Evolutionary conservation across 2,329 filamentous ascomycete genomes (phyloP).

Genomic region (Cercospora sp.): DNA sequence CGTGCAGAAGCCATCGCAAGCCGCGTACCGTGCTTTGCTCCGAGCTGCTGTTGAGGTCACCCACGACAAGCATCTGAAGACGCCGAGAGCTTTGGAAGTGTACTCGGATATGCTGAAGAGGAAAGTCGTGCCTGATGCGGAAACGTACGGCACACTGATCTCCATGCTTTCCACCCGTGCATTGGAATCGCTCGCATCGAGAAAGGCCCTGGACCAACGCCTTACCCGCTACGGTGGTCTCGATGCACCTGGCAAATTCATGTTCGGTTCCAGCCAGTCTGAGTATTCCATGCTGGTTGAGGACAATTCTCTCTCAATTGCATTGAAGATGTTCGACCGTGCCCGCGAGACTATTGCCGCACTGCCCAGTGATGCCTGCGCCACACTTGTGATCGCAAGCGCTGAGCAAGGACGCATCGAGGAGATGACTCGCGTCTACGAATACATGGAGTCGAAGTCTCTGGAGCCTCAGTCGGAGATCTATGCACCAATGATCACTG

Average conservation of each 20-base stretch:
- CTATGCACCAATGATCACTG: slow-evolving; percentile 93
- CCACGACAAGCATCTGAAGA: slow-evolving; percentile 74
- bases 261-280: slow-evolving; percentile 83
- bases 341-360: slow-evolving; percentile 63
- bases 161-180: slow-evolving; percentile 78
- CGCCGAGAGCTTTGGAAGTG: slow-evolving; percentile 88
- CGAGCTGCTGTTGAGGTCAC: slow-evolving; percentile 82
- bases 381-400: slow-evolving; percentile 81
- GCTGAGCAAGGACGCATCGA: slow-evolving; percentile 76
- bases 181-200: slow-evolving; percentile 72
- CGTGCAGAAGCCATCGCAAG: slow-evolving; percentile 73
- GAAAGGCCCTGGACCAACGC: slow-evolving; percentile 75
- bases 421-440: slow-evolving; percentile 88
- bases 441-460: slow-evolving; percentile 81
- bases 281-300: slow-evolving; percentile 84
- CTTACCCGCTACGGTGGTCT: slow-evolving; percentile 81
- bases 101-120: slow-evolving; percentile 95
- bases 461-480: slow-evolving; percentile 75
- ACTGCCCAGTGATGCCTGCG: slow-evolving; percentile 82
- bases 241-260: slow-evolving; percentile 80
- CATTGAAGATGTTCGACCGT: slow-evolving; percentile 79
- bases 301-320: slow-evolving; percentile 82
- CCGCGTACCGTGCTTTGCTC: slow-evolving; percentile 90
- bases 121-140: slow-evolving; percentile 75
- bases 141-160: slow-evolving; percentile 87